These are phyloP conservation scores for Zasmidium cellare DNA, from an alignment of 2,329 filamentous ascomycete genomes.

Conservation along the genomic window DNA sequence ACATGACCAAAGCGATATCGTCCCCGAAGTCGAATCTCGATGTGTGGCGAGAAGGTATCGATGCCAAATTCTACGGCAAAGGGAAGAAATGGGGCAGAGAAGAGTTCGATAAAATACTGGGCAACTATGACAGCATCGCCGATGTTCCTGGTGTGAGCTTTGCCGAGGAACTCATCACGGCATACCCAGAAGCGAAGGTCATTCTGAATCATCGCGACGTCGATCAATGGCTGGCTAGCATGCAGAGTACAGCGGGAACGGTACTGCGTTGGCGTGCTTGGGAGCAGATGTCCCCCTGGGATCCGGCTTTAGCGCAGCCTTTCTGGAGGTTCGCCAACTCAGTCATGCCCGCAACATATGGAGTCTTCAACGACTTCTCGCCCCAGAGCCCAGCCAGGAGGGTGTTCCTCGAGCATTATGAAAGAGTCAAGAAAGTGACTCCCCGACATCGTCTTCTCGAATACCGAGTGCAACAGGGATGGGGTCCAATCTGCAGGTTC, in stretches of 20 bases:
- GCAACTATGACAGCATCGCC: slow-evolving; percentile 10
- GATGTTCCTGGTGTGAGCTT: slow-evolving; percentile 24
- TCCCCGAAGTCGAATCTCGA: slow-evolving; percentile 15
- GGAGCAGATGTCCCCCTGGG: slow-evolving; percentile 16
- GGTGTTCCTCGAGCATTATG: slow-evolving; percentile 15
- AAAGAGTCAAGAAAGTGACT: slow-evolving; percentile 21
- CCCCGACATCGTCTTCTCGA: slow-evolving; percentile 29
- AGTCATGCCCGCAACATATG: slow-evolving; percentile 10
- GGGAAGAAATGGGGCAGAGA: slow-evolving; percentile 17
- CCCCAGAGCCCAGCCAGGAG: slow-evolving; percentile 7
- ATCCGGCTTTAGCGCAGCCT: slow-evolving; percentile 8
- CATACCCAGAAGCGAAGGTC: slow-evolving; percentile 31
- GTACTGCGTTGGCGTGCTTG: slow-evolving; percentile 12
- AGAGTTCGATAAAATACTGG: slow-evolving; percentile 16
- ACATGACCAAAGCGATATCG: slow-evolving; percentile 23
- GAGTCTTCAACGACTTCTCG: slow-evolving; percentile 11
- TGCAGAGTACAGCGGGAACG: slow-evolving; percentile 11
- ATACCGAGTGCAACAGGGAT: slow-evolving; percentile 26
- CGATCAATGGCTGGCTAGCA: slow-evolving; percentile 26
- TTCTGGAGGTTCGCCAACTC: slow-evolving; percentile 16
- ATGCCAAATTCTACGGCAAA: slow-evolving; percentile 19
- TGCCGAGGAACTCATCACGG: slow-evolving; percentile 26
- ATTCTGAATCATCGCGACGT: slow-evolving; percentile 26
- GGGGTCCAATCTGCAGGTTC: slow-evolving; percentile 33
- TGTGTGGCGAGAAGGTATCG: slow-evolving; percentile 21